Conservation (phyloP, 2,329 filamentous ascomycete genomes). For the Alternaria burnsii region DNA sequence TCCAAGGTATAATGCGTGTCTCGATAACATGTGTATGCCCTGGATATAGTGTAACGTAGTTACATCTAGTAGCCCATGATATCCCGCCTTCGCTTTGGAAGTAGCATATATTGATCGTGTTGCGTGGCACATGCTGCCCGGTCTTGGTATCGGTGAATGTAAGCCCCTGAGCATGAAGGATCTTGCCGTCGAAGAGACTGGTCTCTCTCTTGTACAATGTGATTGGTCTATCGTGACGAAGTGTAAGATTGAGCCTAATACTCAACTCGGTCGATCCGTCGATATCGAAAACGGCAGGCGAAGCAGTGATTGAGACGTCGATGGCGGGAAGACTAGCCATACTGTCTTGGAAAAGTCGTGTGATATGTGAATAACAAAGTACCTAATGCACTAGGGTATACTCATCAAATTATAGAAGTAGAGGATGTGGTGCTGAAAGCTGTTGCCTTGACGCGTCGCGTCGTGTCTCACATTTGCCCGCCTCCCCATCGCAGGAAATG, state of each 20-base stretch:
- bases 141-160: conserved; percentile 8
- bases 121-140: conserved; percentile 1
- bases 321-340: neutral
- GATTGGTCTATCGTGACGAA: neutral
- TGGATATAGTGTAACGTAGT: neutral
- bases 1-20: neutral
- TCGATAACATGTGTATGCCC: neutral
- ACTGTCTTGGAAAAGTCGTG: neutral
- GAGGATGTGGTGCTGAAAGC: neutral
- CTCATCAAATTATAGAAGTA: neutral
- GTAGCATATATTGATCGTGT: neutral
- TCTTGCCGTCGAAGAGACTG: conserved; percentile 8
- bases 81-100: neutral
- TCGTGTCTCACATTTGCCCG: neutral
- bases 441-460: neutral
- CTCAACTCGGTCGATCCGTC: neutral
- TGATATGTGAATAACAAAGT: neutral
- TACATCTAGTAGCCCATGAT: neutral
- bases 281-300: conserved; percentile 7
- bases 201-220: neutral
- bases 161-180: neutral
- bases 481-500: neutral
- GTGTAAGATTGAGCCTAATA: neutral
- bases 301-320: conserved; percentile 2
- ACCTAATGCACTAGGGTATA: neutral